Evolutionary conservation across 2,329 filamentous ascomycete genomes (phyloP), one percentile per base, ranked within the genome.

Genomic region (Didymosphaeria variabile): DNA sequence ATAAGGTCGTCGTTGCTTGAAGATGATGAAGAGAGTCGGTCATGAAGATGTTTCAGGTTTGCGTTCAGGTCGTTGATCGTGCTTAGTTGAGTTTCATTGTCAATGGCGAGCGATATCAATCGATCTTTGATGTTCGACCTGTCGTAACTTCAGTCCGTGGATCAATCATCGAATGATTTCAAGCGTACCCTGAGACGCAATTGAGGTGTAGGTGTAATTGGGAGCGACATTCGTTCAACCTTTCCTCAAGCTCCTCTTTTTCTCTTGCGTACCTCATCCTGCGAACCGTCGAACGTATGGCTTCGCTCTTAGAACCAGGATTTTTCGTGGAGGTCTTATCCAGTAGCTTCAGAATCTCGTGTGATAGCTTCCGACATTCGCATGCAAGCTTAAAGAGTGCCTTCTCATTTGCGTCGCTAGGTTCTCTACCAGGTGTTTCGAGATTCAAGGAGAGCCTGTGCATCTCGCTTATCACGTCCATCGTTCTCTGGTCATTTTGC

Each of bases 351-450:
- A 46, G 17, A 10, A 58, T 53, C n/a, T 54, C 10, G 6, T 23
- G 9, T 12, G 57, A 54, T 23, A 59, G 31, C 21, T 49, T 19
- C 1, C 23, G 42, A 26, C 58, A 56, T 23, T 50, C 40, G 9
- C 10, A 15, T 5, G 58, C 58, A n/a, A 57, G 47, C 4, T 10
- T 17, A 8, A 9, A 17, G 10, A 60, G 31, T 4, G 45, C 47
- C 45, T 45, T 19, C 19, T 59, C 61, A 29, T 61, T 40, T 12
- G 54, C 51, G n/a, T 31, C 49, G 29, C 13, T 26, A 17, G 46
- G 17, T 8, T 32, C n/a, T 6, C 3, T 38, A 2, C 13, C 34
- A n/a, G 34, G 12, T 19, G 12, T 29, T 17, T 49, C 52, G 3
- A 59, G 44, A 13, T 59, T 32, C 7, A 4, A 5, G 5, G 57